Evolutionary conservation across 305 asterid species (phyloP).

Genomic region (Solanum aculeatissimum): DNA sequence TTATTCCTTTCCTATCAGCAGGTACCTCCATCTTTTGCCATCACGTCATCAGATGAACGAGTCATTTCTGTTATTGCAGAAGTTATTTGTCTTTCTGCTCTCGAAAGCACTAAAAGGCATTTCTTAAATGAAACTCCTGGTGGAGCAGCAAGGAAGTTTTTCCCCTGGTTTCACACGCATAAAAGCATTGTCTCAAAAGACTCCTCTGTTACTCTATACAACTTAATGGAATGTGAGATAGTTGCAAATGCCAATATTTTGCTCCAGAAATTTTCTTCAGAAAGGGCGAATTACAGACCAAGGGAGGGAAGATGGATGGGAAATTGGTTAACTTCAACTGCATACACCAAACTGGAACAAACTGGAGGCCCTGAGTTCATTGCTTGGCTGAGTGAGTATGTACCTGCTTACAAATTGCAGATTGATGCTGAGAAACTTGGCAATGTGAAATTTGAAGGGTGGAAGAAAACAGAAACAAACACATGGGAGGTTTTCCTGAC

Average conservation of each 20-base stretch:
- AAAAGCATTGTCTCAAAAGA: constrained; percentile 46
- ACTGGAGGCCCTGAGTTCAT: constrained; percentile 68
- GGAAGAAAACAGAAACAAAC: constrained; percentile 33
- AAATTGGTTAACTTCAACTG: constrained; percentile 44
- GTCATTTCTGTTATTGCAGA: constrained; percentile 63
- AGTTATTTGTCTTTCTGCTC: constrained; percentile 64
- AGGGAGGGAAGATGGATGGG: constrained; percentile 24
- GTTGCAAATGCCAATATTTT: constrained; percentile 40
- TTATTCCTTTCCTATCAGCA: constrained; percentile 84
- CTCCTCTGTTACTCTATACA: constrained; percentile 45
- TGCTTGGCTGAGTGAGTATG: constrained; percentile 64
- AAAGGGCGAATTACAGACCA: constrained; percentile 30
- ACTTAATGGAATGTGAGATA: constrained; percentile 47
- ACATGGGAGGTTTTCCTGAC: constrained; percentile 57
- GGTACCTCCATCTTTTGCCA: constrained; percentile 65
- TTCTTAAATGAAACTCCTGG: constrained; percentile 13
- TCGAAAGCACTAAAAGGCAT: constrained; percentile 41
- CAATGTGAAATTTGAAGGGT: constrained; percentile 56
- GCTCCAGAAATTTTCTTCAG: constrained; percentile 38
- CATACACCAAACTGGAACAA: constrained; percentile 51
- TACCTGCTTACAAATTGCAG: constrained; percentile 57
- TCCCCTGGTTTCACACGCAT: constrained; percentile 36
- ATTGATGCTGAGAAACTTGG: constrained; percentile 40
- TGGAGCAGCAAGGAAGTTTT: constrained; percentile 22
- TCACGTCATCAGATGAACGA: constrained; percentile 49